phyloP scores from a whole-genome alignment of 2,329 filamentous ascomycete species.

The Amphichorda felina region DNA sequence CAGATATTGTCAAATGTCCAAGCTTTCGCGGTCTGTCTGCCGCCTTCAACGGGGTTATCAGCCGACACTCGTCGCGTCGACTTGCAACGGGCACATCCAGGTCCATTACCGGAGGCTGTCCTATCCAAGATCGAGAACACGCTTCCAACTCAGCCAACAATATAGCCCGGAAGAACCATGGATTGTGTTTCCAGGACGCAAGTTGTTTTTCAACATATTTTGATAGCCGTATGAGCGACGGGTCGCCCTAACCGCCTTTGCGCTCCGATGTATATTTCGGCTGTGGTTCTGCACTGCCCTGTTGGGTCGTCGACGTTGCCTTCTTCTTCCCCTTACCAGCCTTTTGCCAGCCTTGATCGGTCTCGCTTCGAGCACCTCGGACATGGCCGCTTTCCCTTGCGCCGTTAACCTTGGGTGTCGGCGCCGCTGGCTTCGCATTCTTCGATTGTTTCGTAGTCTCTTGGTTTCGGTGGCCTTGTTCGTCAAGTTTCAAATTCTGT shows the following conservation, averaged over 20 bases:
- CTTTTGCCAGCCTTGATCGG: constrained; percentile 46
- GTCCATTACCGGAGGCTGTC: too few species aligned
- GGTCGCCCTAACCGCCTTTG: constrained; percentile 45
- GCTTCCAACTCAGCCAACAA: background rate
- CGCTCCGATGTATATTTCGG: constrained; percentile 49
- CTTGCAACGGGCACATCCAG: too few species aligned
- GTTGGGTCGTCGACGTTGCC: constrained; percentile 16
- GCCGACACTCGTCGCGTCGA: too few species aligned
- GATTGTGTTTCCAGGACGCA: too few species aligned
- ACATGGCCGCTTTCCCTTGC: constrained; percentile 39
- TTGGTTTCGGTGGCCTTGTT: constrained; percentile 4
- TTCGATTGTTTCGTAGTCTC: constrained; percentile 4
- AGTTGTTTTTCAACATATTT: too few species aligned
- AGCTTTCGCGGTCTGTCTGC: too few species aligned
- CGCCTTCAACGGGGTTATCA: too few species aligned
- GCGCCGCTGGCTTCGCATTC: background rate
- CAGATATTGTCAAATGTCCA: too few species aligned
- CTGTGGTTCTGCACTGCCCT: constrained; percentile 34
- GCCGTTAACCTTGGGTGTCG: constrained; percentile 22
- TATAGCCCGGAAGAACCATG: too few species aligned
- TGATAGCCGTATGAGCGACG: too few species aligned
- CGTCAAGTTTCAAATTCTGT: constrained; percentile 5
- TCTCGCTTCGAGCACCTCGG: constrained; percentile 42
- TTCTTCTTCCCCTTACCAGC: constrained; percentile 38
- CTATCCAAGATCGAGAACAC: too few species aligned